Evolutionary conservation across 2,329 filamentous ascomycete species (phyloP), one percentile per base, ranked within the genome.

Genomic region (Exophiala sp.): DNA sequence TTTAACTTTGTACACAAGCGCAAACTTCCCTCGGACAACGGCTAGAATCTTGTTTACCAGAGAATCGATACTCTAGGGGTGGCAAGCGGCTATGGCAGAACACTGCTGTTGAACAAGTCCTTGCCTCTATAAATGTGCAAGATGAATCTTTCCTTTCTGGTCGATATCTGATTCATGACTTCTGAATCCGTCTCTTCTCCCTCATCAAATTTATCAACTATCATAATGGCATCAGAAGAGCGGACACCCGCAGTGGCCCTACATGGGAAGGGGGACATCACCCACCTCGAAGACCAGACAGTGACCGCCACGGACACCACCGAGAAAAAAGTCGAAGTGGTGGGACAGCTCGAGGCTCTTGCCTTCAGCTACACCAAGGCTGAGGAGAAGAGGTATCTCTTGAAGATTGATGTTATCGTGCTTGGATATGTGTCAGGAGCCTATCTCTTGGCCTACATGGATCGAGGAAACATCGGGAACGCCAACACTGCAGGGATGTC

Each of bases 401-500:
- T 76, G 65, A 91, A 88, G 71, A 83, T 96, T 62, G 91, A 96
- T 68, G 12, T 51, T 14, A 78, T 82, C 50, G 82, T 80, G 59
- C 78, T 96, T 47, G 89, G 95, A 34, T 51, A 51, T 46, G 49
- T 51, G 5, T 51, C 49, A 4, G 49, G 49, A 12, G 6, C 69
- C 10, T 96, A 92, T 68, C 81, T 94, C 76, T 75, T 96, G 57
- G 87, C 85, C 59, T 95, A 95, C 67, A 72, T 95, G 62, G 91
- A 95, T 69, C 80, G 91, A 62, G 91, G 88, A 79, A 78, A 81
- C 65, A 80, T 81, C 59, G 81, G 82, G 44, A 84, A 85, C 66
- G 82, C 81, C 12, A 77, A 76, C 55, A 78, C 84, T 47, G 82
- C 81, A 7, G 82, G 82, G 12, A 68, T 85, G 8, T 69, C 69